phyloP scores from a whole-genome alignment of 139 green algal genomes.

The Zygnema cylindricum region DNA sequence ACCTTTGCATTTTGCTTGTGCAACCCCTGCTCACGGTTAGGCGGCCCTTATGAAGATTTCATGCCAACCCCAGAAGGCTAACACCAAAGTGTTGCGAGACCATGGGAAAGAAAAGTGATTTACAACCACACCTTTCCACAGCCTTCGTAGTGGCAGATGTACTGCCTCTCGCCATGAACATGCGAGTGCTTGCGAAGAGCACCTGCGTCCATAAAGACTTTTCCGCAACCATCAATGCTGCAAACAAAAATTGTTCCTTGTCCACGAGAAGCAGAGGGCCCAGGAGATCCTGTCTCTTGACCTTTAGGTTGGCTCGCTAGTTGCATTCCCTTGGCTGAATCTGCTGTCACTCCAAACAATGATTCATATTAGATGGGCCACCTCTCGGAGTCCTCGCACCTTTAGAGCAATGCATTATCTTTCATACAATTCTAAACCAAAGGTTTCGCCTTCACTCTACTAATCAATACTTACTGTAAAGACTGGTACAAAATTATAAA shows the following conservation, averaged over 20 bases:
- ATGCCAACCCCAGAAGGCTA: no score
- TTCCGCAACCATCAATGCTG: conserved; percentile 54
- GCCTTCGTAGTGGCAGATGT: conserved; percentile 62
- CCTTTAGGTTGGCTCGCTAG: not conserved
- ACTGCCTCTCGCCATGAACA: conserved; percentile 64
- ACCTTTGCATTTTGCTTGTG: no score
- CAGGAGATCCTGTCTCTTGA: not conserved
- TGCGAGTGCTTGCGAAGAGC: conserved; percentile 61
- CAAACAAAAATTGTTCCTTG: conserved; percentile 40
- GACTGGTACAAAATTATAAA: not conserved
- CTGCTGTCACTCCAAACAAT: not conserved
- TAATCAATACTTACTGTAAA: not conserved
- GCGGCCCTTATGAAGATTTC: no score
- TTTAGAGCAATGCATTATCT: not conserved
- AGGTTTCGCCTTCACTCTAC: not conserved
- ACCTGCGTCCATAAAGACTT: conserved; percentile 57
- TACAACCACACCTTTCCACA: conserved; percentile 64
- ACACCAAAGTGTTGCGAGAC: no score
- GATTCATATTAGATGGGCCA: no score
- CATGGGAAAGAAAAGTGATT: conserved; percentile 9
- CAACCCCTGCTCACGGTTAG: no score
- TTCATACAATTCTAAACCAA: not conserved
- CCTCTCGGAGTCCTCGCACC: no score
- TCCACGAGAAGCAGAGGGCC: not conserved
- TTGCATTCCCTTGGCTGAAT: not conserved